Evolutionary conservation across 2,329 filamentous ascomycete species (phyloP).

Genomic region (Colletotrichum limetticola): DNA sequence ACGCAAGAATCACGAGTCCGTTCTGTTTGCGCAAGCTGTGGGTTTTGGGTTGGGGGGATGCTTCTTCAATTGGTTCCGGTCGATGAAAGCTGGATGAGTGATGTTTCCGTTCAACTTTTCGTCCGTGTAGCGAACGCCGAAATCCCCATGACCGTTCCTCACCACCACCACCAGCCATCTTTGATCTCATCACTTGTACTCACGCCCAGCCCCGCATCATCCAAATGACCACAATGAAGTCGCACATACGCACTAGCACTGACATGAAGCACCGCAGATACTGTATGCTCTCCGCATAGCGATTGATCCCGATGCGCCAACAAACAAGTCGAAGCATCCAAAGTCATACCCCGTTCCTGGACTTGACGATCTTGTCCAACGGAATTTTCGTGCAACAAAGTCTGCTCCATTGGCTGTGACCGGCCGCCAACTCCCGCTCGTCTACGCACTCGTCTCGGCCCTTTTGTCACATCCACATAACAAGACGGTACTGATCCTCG

Average conservation of each 20-base stretch:
- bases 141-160: constrained; percentile 40
- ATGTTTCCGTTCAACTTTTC: constrained; percentile 18
- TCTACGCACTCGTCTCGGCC: constrained; percentile 65
- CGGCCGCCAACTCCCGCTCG: constrained; percentile 63
- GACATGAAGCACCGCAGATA: constrained; percentile 39
- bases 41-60: neutral
- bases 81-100: neutral
- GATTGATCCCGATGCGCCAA: constrained; percentile 10
- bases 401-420: constrained; percentile 59
- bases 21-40: neutral
- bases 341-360: constrained; percentile 53
- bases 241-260: constrained; percentile 21
- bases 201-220: neutral
- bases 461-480: constrained; percentile 59
- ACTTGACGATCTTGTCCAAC: constrained; percentile 58
- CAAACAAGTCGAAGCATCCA: constrained; percentile 30
- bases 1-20: constrained; percentile 39
- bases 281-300: constrained; percentile 40
- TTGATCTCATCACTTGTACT: neutral
- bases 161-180: constrained; percentile 4
- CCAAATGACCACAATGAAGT: neutral
- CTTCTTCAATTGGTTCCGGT: neutral
- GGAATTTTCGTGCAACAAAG: constrained; percentile 60
- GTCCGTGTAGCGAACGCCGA: constrained; percentile 22
- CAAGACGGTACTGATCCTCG: constrained; percentile 64